phyloP scores from a whole-genome alignment of 768 basidiomycete species.

The Kwoniella newhampshirensis region DNA sequence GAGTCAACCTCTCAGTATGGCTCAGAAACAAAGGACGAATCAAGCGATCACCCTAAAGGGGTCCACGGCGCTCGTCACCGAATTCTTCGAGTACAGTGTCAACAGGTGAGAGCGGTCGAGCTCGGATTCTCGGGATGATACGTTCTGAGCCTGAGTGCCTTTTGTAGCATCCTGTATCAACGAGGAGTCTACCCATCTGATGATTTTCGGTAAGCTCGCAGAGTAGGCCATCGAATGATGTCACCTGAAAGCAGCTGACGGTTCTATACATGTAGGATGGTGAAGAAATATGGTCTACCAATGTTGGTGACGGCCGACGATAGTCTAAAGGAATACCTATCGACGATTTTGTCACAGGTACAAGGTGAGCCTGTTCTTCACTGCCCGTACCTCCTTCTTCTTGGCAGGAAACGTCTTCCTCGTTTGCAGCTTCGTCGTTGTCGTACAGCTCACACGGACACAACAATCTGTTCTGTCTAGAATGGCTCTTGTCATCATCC shows the following conservation, averaged over 20 bases:
- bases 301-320: constrained; percentile 93
- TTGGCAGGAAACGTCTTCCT: too few species aligned
- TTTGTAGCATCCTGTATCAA: constrained; percentile 83
- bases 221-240: not conserved
- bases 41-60: constrained; percentile 86
- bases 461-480: constrained; percentile 57
- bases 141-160: not conserved
- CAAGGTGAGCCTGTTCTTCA: constrained; percentile 64
- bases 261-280: constrained; percentile 60
- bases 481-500: constrained; percentile 88
- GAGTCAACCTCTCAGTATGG: constrained; percentile 35
- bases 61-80: constrained; percentile 86
- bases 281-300: constrained; percentile 97
- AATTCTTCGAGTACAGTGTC: constrained; percentile 99
- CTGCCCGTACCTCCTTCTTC: too few species aligned
- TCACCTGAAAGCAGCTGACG: not conserved
- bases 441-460: too few species aligned
- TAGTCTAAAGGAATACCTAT: constrained; percentile 88
- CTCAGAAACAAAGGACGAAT: constrained; percentile 50
- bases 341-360: constrained; percentile 87
- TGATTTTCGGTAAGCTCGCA: constrained; percentile 65
- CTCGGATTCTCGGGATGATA: not conserved
- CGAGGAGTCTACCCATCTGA: constrained; percentile 95
- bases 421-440: too few species aligned
- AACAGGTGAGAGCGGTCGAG: constrained; percentile 69